Conservation (phyloP, 129 eudicot genomes). For the Flaveria linearis region DNA sequence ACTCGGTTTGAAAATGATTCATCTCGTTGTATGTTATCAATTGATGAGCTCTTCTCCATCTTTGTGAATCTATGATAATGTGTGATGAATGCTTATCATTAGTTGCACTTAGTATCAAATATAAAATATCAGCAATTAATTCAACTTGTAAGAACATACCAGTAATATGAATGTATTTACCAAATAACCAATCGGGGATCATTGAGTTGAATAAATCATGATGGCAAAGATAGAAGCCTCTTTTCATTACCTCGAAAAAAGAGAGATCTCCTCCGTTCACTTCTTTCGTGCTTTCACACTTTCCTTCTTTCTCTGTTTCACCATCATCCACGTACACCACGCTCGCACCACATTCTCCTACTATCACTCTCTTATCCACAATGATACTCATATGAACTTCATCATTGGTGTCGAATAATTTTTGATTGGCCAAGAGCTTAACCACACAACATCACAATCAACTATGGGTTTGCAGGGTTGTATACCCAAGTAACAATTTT, state of each 20-base stretch:
- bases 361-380: background rate
- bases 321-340: slow-evolving; percentile 27
- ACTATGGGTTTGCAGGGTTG: slow-evolving; percentile 13
- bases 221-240: slow-evolving; percentile 11
- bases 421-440: background rate
- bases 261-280: slow-evolving; percentile 21
- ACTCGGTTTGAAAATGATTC: background rate
- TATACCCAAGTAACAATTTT: slow-evolving; percentile 22
- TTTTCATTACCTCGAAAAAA: background rate
- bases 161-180: background rate
- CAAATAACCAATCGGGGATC: background rate
- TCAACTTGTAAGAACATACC: background rate
- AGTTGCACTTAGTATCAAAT: background rate
- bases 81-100: background rate
- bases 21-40: background rate
- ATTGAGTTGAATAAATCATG: background rate
- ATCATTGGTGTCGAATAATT: background rate
- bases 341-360: slow-evolving; percentile 5
- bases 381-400: slow-evolving; percentile 8
- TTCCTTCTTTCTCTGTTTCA: background rate
- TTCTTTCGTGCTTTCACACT: background rate
- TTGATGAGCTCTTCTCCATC: background rate
- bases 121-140: background rate
- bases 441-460: background rate
- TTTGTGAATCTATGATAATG: background rate